Evolutionary conservation across 73 alveolate species (phyloP).

Genomic region (Paramecium bursaria): DNA sequence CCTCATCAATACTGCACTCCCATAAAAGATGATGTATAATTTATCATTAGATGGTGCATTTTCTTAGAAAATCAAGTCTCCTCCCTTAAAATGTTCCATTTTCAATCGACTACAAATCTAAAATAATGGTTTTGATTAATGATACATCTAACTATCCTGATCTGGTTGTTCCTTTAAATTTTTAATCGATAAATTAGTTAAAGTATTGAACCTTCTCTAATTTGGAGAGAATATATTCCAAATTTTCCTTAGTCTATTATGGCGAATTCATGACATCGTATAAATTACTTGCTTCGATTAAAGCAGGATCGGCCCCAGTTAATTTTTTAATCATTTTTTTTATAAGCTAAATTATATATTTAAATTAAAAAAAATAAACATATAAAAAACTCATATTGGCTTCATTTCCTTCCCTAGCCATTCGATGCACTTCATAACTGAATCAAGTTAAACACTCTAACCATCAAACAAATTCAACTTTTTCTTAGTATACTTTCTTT

Average conservation of each 20-base stretch:
- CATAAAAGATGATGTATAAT: conserved; percentile 40
- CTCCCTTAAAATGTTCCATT: conserved; percentile 55
- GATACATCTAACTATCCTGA: conserved; percentile 22
- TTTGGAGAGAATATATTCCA: conserved; percentile 6
- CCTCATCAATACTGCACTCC: conserved; percentile 25
- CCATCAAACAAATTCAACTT: conserved; percentile 8
- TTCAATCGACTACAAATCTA: conserved; percentile 43
- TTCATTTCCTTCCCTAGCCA: conserved; percentile 60
- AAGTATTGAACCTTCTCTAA: conserved; percentile 13
- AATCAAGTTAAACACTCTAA: neutral
- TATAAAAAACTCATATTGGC: conserved; percentile 31
- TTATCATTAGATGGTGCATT: conserved; percentile 54
- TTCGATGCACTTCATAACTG: conserved; percentile 32
- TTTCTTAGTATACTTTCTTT: neutral
- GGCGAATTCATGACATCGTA: too few species aligned
- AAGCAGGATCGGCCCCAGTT: too few species aligned
- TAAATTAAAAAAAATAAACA: too few species aligned
- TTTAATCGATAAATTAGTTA: conserved; percentile 31
- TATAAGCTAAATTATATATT: too few species aligned
- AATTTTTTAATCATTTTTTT: too few species aligned
- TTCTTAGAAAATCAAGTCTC: conserved; percentile 36
- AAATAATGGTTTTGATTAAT: neutral
- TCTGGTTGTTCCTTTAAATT: conserved; percentile 31
- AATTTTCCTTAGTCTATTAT: neutral
- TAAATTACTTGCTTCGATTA: too few species aligned